These are phyloP conservation scores for Coffea humblotiana DNA, from an alignment of 305 asterid species.

Conservation along the genomic window DNA sequence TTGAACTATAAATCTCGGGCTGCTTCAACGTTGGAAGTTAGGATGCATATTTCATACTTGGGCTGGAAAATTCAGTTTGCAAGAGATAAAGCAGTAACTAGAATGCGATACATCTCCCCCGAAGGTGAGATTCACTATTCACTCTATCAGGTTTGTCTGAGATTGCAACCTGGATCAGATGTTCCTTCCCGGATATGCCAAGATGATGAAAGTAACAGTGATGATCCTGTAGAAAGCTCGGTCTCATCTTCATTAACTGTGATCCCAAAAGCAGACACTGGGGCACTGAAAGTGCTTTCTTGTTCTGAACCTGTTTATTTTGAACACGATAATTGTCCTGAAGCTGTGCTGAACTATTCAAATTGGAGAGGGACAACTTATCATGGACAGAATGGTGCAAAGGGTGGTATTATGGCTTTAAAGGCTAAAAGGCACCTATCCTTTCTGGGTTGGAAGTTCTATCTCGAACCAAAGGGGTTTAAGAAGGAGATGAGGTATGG, in stretches of 20 bases:
- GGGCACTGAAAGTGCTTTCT: slow-evolving; percentile 28
- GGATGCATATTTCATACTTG: slow-evolving; percentile 55
- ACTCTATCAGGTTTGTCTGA: slow-evolving; percentile 35
- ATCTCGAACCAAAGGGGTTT: slow-evolving; percentile 16
- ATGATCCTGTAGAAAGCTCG: slow-evolving; percentile 22
- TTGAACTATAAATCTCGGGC: slow-evolving; percentile 8
- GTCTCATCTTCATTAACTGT: slow-evolving; percentile 25
- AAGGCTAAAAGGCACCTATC: slow-evolving; percentile 67
- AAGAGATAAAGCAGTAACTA: neutral
- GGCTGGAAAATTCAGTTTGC: slow-evolving; percentile 60
- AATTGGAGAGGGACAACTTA: neutral
- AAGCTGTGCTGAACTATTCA: slow-evolving; percentile 56
- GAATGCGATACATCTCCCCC: slow-evolving; percentile 55
- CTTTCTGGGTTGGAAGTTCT: slow-evolving; percentile 58
- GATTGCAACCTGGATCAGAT: slow-evolving; percentile 29
- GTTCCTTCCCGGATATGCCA: slow-evolving; percentile 14
- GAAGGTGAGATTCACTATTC: slow-evolving; percentile 37
- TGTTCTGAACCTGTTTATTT: slow-evolving; percentile 11
- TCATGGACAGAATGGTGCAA: neutral
- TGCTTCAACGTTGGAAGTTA: slow-evolving; percentile 20
- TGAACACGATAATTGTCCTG: slow-evolving; percentile 51
- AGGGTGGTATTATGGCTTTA: slow-evolving; percentile 2
- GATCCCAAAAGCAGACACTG: slow-evolving; percentile 30
- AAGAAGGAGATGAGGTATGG: slow-evolving; percentile 38
- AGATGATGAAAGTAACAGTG: slow-evolving; percentile 11